Conservation (phyloP, 1,139 yeast species). For the Nakaseomyces delphensis region DNA sequence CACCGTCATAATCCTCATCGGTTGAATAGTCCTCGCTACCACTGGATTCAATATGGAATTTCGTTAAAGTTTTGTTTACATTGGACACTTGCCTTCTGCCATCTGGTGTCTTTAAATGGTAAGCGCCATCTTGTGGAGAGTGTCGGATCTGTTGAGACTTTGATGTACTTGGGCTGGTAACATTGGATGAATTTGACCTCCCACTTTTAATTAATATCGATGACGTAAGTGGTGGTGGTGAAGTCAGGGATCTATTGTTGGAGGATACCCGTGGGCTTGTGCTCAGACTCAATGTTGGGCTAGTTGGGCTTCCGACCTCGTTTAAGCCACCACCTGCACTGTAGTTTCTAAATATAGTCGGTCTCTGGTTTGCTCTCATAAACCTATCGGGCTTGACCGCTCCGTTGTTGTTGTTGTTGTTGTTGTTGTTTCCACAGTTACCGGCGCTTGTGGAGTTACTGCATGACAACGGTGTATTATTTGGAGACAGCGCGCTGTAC, state of each 20-base stretch:
- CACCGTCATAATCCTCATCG: conserved; percentile 18
- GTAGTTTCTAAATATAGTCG: conserved; percentile 3
- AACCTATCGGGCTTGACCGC: background rate
- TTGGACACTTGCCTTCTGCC: conserved; percentile 2
- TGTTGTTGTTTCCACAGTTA: conserved; percentile 6
- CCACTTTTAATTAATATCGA: conserved; percentile 4
- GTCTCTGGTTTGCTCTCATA: conserved; percentile 6
- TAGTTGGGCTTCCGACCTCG: conserved; percentile 2
- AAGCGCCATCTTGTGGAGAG: background rate
- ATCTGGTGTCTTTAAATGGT: background rate
- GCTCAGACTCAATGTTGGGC: conserved; percentile 2
- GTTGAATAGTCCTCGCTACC: conserved; percentile 24
- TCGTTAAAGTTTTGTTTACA: conserved; percentile 7
- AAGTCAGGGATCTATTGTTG: conserved; percentile 1
- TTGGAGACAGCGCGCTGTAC: conserved; percentile 5
- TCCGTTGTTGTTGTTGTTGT: too few relatives aligned
- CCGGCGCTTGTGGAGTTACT: conserved; percentile 7
- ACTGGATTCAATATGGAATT: conserved; percentile 22
- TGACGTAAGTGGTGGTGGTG: conserved; percentile 3
- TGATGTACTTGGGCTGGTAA: background rate
- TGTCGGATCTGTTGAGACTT: conserved; percentile 1
- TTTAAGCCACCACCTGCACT: conserved; percentile 5
- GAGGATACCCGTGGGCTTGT: conserved; percentile 3
- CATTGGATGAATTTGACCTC: conserved; percentile 1
- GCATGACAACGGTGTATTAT: conserved; percentile 1